Conservation (phyloP, 257 asterid species). For the Mitragyna speciosa region DNA sequence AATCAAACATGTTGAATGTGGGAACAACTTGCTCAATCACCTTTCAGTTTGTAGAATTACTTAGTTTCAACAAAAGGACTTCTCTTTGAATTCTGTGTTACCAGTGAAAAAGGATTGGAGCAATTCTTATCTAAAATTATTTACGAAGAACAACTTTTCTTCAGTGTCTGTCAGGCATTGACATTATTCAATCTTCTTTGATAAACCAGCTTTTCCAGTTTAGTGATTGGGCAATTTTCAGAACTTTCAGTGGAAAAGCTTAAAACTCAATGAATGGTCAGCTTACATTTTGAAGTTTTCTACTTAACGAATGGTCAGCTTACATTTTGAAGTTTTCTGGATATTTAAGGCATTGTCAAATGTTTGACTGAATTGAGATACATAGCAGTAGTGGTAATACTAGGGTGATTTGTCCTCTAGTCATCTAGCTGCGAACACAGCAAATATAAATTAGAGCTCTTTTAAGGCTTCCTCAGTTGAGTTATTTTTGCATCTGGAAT, state of each 20-base stretch:
- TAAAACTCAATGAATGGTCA: too few species aligned
- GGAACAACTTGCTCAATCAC: neutral
- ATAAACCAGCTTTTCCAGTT: neutral
- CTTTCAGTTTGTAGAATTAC: neutral
- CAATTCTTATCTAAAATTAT: neutral
- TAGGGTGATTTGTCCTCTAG: neutral
- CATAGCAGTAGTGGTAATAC: neutral
- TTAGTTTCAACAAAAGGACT: too few species aligned
- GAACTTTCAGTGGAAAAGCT: too few species aligned
- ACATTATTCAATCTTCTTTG: neutral
- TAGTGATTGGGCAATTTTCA: neutral
- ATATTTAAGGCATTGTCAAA: neutral
- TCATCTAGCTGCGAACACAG: neutral
- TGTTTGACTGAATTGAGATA: neutral
- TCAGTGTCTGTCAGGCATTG: neutral
- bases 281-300: neutral
- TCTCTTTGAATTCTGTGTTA: neutral
- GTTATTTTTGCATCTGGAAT: neutral
- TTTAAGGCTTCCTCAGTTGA: neutral
- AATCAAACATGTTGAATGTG: neutral
- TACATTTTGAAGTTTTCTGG: neutral
- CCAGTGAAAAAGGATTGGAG: neutral
- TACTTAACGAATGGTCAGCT: too few species aligned
- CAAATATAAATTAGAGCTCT: neutral
- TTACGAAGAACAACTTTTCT: neutral